These are phyloP conservation scores for Penicillium freii DNA, from an alignment of 2,329 filamentous ascomycete genomes.

Conservation along the genomic window DNA sequence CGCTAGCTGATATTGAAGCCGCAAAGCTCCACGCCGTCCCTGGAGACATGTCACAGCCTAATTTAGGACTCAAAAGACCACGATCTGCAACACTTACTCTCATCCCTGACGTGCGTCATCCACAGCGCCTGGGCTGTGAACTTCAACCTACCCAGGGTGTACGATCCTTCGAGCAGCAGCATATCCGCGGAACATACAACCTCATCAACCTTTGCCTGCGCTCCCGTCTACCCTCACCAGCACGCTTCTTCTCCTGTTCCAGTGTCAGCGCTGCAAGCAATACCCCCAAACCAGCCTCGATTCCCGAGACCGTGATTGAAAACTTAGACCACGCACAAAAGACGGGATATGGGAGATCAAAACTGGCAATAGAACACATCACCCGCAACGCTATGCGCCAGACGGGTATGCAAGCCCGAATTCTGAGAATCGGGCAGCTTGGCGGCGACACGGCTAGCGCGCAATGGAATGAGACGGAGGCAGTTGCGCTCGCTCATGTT, in stretches of 20 bases:
- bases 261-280: conserved; percentile 48
- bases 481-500: conserved; percentile 56
- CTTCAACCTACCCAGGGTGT: conserved; percentile 60
- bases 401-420: conserved; percentile 27
- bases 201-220: conserved; percentile 43
- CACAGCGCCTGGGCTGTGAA: conserved; percentile 67
- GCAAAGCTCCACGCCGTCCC: conserved; percentile 50
- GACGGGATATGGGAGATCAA: conserved; percentile 46
- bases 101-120: conserved; percentile 53
- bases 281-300: conserved; percentile 28
- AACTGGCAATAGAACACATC: conserved; percentile 41
- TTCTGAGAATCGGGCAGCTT: conserved; percentile 40
- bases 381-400: conserved; percentile 29
- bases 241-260: conserved; percentile 52
- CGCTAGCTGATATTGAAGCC: conserved; percentile 33
- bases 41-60: conserved; percentile 46
- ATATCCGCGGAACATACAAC: conserved; percentile 52
- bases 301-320: conserved; percentile 39
- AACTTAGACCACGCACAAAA: conserved; percentile 40
- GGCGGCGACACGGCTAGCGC: conserved; percentile 32
- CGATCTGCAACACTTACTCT: conserved; percentile 44
- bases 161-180: conserved; percentile 55
- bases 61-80: conserved; percentile 50
- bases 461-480: conserved; percentile 33
- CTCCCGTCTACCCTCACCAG: conserved; percentile 30